phyloP scores from a whole-genome alignment of 768 basidiomycete genomes.

The Boletellus ananas region DNA sequence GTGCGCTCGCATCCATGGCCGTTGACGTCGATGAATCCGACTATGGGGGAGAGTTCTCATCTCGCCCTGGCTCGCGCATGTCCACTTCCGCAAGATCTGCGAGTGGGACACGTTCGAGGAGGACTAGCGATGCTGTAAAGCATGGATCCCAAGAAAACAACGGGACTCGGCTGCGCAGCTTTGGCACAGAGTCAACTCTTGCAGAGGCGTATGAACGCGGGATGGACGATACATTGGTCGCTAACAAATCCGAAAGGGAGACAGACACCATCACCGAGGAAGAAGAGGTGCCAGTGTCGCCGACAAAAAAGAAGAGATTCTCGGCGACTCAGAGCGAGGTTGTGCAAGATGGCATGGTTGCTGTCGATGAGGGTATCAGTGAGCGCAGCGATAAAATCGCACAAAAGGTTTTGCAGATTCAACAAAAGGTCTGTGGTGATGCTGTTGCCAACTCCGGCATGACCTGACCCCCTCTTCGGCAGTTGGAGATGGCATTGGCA shows the following conservation, averaged over 20 bases:
- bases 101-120: slow-evolving; percentile 51
- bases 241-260: slow-evolving; percentile 38
- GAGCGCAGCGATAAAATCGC: slow-evolving; percentile 84
- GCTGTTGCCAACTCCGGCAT: neutral
- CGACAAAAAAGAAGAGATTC: slow-evolving; percentile 70
- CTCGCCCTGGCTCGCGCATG: slow-evolving; percentile 63
- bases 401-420: slow-evolving; percentile 83
- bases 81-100: slow-evolving; percentile 49
- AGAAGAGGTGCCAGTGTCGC: slow-evolving; percentile 41
- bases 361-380: slow-evolving; percentile 84
- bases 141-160: slow-evolving; percentile 25
- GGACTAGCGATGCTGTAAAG: slow-evolving; percentile 57
- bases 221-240: slow-evolving; percentile 36
- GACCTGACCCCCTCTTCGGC: slow-evolving; percentile 8
- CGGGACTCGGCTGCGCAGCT: slow-evolving; percentile 54
- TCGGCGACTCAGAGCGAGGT: slow-evolving; percentile 64
- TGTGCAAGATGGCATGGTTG: slow-evolving; percentile 74
- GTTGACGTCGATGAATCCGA: slow-evolving; percentile 74
- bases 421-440: slow-evolving; percentile 70
- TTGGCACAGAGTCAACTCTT: slow-evolving; percentile 77
- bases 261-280: slow-evolving; percentile 59
- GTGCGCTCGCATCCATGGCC: slow-evolving; percentile 80
- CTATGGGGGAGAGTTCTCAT: slow-evolving; percentile 51
- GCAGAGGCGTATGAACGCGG: slow-evolving; percentile 60
- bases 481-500: slow-evolving; percentile 76